These are phyloP conservation scores for Pythium insidiosum DNA, from an alignment of 352 stramenopile species.

Conservation along the genomic window DNA sequence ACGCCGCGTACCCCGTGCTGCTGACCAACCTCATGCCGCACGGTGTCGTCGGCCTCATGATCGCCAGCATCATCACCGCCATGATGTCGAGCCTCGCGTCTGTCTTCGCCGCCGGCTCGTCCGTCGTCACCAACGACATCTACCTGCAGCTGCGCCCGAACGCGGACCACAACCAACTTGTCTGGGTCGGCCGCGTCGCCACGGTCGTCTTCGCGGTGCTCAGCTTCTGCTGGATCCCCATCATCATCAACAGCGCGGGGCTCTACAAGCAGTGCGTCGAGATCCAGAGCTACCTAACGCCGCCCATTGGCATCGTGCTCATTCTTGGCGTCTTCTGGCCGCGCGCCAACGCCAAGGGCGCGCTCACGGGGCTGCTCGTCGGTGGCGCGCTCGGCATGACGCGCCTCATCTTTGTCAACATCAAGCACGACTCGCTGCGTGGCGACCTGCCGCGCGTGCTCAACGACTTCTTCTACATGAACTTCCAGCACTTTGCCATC, in stretches of 20 bases:
- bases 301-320: conserved; percentile 52
- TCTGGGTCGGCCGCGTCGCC: conserved; percentile 45
- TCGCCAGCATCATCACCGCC: conserved; percentile 59
- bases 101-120: conserved; percentile 51
- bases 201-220: conserved; percentile 39
- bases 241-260: conserved; percentile 44
- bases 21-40: conserved; percentile 65
- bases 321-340: conserved; percentile 47
- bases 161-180: conserved; percentile 46
- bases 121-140: conserved; percentile 57
- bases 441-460: conserved; percentile 26
- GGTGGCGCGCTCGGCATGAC: conserved; percentile 35
- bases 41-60: conserved; percentile 51
- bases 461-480: conserved; percentile 63
- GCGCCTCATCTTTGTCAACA: conserved; percentile 49
- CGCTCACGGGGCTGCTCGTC: conserved; percentile 38
- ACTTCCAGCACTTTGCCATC: conserved; percentile 63
- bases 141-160: conserved; percentile 43
- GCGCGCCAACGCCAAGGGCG: conserved; percentile 35
- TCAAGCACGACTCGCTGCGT: conserved; percentile 33
- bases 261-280: conserved; percentile 58
- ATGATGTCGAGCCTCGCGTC: conserved; percentile 70
- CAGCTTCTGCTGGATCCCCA: conserved; percentile 58
- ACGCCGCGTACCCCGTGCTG: conserved; percentile 54
- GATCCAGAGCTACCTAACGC: conserved; percentile 55